Conservation (phyloP, 805 yeast genomes). For the Grigorovia humatica region DNA sequence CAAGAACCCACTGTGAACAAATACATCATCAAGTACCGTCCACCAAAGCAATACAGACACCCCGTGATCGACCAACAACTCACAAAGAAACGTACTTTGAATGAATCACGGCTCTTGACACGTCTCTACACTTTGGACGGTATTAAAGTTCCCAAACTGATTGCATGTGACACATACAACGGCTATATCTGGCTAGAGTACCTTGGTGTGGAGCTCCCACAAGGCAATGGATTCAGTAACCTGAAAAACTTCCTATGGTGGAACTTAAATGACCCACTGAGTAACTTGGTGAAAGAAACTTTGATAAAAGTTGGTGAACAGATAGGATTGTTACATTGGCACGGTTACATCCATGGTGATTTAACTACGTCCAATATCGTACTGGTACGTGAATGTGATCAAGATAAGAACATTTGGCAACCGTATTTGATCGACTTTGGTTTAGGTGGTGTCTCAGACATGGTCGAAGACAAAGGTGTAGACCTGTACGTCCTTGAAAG, state of each 20-base stretch:
- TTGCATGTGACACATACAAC: conserved; percentile 63
- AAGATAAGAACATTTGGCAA: conserved; percentile 14
- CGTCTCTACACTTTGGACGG: conserved; percentile 39
- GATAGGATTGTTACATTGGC: conserved; percentile 60
- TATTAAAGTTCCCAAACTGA: conserved; percentile 58
- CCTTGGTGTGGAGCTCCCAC: conserved; percentile 46
- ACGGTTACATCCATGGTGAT: conserved; percentile 87
- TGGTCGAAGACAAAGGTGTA: conserved; percentile 93
- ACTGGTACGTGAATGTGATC: conserved; percentile 27
- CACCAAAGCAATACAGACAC: conserved; percentile 85
- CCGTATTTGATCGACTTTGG: conserved; percentile 88
- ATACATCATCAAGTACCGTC: conserved; percentile 74
- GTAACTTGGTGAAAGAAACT: conserved; percentile 33
- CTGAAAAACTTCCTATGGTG: conserved; percentile 69
- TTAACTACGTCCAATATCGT: conserved; percentile 83
- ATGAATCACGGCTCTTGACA: conserved; percentile 71
- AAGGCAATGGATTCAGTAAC: conserved; percentile 44
- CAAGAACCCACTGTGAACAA: conserved; percentile 17
- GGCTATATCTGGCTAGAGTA: conserved; percentile 88
- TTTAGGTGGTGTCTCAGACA: conserved; percentile 59
- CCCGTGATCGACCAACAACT: conserved; percentile 65
- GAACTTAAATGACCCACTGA: conserved; percentile 30
- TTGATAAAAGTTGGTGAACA: conserved; percentile 50
- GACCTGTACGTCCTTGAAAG: conserved; percentile 90
- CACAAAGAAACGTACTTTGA: conserved; percentile 70